These are phyloP conservation scores for Talinum fruticosum DNA, from an alignment of 148 eudicot species.

Conservation along the genomic window DNA sequence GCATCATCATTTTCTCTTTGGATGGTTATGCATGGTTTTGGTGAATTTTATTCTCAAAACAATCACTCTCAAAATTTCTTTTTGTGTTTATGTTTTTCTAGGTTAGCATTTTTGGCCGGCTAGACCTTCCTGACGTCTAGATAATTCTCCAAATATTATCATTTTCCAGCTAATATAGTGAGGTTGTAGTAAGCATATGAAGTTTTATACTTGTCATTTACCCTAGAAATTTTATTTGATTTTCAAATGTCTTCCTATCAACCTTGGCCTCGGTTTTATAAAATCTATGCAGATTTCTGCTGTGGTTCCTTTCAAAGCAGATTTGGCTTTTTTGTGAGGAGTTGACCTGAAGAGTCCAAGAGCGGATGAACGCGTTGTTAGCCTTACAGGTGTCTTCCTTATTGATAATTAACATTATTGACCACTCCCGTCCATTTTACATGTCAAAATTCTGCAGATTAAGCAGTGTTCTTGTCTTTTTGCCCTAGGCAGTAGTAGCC, in stretches of 20 bases:
- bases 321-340: conserved; percentile 77
- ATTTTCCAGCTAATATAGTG: conserved; percentile 69
- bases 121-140: conserved; percentile 67
- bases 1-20: neutral
- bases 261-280: neutral
- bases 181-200: conserved; percentile 14
- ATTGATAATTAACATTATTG: neutral
- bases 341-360: conserved; percentile 41
- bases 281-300: conserved; percentile 59
- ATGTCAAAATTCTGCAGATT: neutral
- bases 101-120: conserved; percentile 52
- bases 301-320: conserved; percentile 65
- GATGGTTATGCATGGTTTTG: neutral
- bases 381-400: conserved; percentile 59
- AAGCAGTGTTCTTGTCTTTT: neutral
- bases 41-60: neutral
- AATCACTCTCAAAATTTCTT: neutral
- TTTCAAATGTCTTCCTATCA: conserved; percentile 2
- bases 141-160: conserved; percentile 60
- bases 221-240: neutral
- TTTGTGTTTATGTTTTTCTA: conserved; percentile 23
- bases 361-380: conserved; percentile 53
- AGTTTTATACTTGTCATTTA: neutral
- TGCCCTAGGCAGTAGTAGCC: neutral
- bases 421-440: neutral